A percentile compares a stretch with the other conserved stretches of the same genome.
Evolutionary conservation across 1,284 basidiomycete species (phyloP).

Genomic region (Flammula alnicola): DNA sequence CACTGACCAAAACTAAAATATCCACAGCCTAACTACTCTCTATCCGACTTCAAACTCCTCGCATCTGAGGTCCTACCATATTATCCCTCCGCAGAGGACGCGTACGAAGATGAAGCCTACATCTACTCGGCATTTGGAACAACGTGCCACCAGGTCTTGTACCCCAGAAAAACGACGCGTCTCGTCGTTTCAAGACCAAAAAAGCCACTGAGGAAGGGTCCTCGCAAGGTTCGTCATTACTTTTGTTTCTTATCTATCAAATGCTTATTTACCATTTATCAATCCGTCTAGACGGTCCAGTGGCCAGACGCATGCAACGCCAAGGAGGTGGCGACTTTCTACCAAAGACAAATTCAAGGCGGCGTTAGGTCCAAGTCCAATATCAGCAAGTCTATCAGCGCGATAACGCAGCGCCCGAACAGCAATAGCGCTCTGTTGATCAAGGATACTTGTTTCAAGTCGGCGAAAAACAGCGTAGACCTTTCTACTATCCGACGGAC

Average conservation of each 20-base stretch:
- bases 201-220: slow-evolving; percentile 3
- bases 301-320: slow-evolving; percentile 13
- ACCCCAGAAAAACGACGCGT: slow-evolving; percentile 7
- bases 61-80: too few relatives aligned
- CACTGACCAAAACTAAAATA: too few relatives aligned
- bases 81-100: too few relatives aligned
- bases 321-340: slow-evolving; percentile 4
- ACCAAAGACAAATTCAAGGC: slow-evolving; percentile 2
- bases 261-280: neutral
- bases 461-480: neutral
- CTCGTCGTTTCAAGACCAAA: slow-evolving; percentile 15
- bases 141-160: slow-evolving; percentile 12
- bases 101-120: slow-evolving; percentile 9
- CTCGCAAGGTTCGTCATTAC: slow-evolving; percentile 1
- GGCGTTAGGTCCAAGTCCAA: neutral
- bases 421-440: too few relatives aligned
- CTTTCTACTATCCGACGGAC: neutral
- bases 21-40: too few relatives aligned
- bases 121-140: slow-evolving; percentile 15
- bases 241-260: neutral
- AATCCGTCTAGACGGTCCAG: neutral
- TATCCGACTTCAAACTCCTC: neutral
- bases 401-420: too few relatives aligned
- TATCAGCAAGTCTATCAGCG: too few relatives aligned
- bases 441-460: too few relatives aligned